Percentiles rank a stretch among this genome's conserved stretches.
phyloP scores from a whole-genome alignment of 2,329 filamentous ascomycete species.

The Pezicula carpinea region DNA sequence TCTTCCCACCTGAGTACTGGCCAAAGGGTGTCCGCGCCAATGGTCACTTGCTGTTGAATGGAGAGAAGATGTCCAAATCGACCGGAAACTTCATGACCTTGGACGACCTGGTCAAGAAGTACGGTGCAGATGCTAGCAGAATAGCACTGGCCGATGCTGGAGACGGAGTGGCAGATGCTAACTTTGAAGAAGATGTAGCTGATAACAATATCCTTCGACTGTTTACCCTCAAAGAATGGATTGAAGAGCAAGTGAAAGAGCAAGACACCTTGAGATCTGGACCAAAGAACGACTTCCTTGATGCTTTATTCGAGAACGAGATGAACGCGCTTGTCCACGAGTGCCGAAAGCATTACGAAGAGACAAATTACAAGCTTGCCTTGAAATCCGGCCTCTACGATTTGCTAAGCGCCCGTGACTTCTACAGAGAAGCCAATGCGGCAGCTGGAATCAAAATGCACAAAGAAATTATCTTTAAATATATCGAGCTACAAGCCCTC shows the following conservation, averaged over 20 bases:
- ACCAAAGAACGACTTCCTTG: slow-evolving; percentile 71
- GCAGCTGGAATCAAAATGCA: slow-evolving; percentile 83
- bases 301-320: slow-evolving; percentile 89
- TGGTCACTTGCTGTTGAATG: slow-evolving; percentile 89
- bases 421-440: slow-evolving; percentile 79
- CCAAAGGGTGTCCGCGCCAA: slow-evolving; percentile 82
- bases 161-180: slow-evolving; percentile 90
- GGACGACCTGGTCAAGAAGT: slow-evolving; percentile 80
- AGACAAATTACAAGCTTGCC: slow-evolving; percentile 80
- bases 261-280: slow-evolving; percentile 70
- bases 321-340: slow-evolving; percentile 80
- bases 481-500: slow-evolving; percentile 81
- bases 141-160: slow-evolving; percentile 92
- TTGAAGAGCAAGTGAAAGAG: slow-evolving; percentile 75
- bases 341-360: slow-evolving; percentile 71
- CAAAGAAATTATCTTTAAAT: slow-evolving; percentile 70
- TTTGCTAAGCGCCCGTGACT: slow-evolving; percentile 81
- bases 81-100: slow-evolving; percentile 97
- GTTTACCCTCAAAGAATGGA: slow-evolving; percentile 82
- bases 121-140: slow-evolving; percentile 86
- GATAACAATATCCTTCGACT: slow-evolving; percentile 87
- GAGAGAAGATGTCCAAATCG: slow-evolving; percentile 97
- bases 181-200: slow-evolving; percentile 93
- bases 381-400: slow-evolving; percentile 86
- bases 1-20: slow-evolving; percentile 88